These are phyloP conservation scores for Astrocystis sublimbata DNA, from an alignment of 495 filamentous ascomycete species.

Conservation along the genomic window DNA sequence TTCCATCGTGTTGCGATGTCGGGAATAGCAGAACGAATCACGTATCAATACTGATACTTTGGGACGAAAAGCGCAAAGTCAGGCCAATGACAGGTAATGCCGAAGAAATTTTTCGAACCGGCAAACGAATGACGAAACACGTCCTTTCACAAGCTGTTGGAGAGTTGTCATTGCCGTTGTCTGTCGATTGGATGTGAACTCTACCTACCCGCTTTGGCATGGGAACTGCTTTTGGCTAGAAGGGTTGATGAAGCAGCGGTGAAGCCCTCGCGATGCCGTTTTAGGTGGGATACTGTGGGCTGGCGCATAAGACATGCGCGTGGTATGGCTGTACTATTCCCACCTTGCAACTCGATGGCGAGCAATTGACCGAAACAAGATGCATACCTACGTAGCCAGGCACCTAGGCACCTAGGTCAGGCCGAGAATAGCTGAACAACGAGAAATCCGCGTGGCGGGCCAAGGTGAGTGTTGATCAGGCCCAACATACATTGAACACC, in stretches of 20 bases:
- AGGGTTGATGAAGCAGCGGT: conserved; percentile 14
- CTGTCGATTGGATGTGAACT: conserved; percentile 3
- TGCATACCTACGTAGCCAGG: too few species aligned
- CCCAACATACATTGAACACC: neutral
- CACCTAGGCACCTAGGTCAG: too few species aligned
- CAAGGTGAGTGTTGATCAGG: neutral
- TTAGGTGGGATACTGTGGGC: conserved; percentile 3
- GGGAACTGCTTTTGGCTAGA: neutral
- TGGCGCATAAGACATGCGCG: conserved; percentile 6
- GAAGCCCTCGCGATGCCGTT: conserved; percentile 15
- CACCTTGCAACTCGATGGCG: neutral
- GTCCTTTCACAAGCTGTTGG: neutral
- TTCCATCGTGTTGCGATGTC: conserved; percentile 15
- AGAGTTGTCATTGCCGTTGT: neutral
- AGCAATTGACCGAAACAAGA: conserved; percentile 1
- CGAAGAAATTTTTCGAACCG: conserved; percentile 8
- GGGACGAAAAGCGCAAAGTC: neutral
- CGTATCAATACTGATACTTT: conserved; percentile 7
- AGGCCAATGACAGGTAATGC: conserved; percentile 7
- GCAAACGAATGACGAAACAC: conserved; percentile 6
- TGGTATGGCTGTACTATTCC: neutral
- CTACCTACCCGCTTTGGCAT: conserved; percentile 9
- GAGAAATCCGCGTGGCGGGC: neutral
- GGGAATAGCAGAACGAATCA: neutral
- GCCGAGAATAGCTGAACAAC: too few species aligned